Evolutionary conservation across 2,329 filamentous ascomycete genomes (phyloP), one percentile per base, ranked within the genome.

Genomic region (Zelopaecilomyces penicillatus): DNA sequence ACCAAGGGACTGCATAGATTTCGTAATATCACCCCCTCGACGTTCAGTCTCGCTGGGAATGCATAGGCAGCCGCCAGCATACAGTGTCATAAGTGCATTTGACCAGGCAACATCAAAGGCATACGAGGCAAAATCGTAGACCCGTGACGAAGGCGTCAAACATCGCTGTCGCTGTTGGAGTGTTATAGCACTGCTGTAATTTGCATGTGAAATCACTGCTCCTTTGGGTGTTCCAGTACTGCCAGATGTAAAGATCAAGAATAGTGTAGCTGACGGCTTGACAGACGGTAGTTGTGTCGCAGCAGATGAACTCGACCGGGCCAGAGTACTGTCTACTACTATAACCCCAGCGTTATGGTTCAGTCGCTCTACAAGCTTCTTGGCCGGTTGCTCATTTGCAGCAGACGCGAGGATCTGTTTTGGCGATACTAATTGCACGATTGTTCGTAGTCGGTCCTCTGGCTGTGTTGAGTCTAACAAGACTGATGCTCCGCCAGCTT

Each of bases 181-280:
- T n/a, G 40, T 36, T 27, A 52, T 36, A 0, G 50, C 39, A 4
- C 44, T 40, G 31, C 44, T 47, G 11, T 55, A 42, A 11, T 45
- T 43, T 4, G 46, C 29, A 34, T 58, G 57, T 5, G 50, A 43
- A 29, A 58, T 42, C 1, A 52, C 41, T 6, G 54, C 48, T 5
- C 54, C 57, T 32, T 59, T 60, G 2, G 58, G 53, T 2, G 43
- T 50, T 1, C 54, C 58, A 0, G 57, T 60, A 11, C 49, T 56
- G 5, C 55, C 58, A 2, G 54, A 56, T 0, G 58, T 60, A 19
- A 59, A 60, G 6, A 57, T 30, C 0, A 53, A 44, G 41, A 57
- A 61, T 8, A 54, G 7, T 7, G 32, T 34, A n/a, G 32, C 7
- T 8, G 32, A 34, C 8, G 32, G 32, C 7, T n/a, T 8, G 40